These are phyloP conservation scores for Exophiala viscosa DNA, from an alignment of 2,329 filamentous ascomycete species.

Conservation along the genomic window DNA sequence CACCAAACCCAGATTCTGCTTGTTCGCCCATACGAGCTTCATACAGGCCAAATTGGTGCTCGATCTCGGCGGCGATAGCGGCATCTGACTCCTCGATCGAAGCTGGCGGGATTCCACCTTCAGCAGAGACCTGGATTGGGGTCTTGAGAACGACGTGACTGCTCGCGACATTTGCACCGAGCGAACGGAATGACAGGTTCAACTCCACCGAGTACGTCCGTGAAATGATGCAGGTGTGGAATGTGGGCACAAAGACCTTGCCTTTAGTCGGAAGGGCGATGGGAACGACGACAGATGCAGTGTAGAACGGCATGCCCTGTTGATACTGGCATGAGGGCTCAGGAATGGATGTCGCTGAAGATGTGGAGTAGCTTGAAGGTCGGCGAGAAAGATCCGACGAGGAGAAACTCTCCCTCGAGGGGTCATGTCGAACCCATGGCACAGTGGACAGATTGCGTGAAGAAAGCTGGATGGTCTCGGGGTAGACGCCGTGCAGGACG, in stretches of 20 bases:
- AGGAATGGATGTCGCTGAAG: constrained; percentile 25
- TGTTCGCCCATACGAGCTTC: constrained; percentile 13
- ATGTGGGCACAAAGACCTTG: constrained; percentile 60
- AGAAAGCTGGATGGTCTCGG: constrained; percentile 52
- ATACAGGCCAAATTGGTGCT: constrained; percentile 24
- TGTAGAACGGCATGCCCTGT: constrained; percentile 53
- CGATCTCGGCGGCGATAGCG: constrained; percentile 23
- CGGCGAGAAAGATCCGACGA: constrained; percentile 35
- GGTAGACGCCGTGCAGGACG: constrained; percentile 51
- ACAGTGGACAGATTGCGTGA: constrained; percentile 56
- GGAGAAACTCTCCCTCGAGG: constrained; percentile 39
- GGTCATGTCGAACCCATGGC: constrained; percentile 52
- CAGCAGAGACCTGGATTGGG: constrained; percentile 41
- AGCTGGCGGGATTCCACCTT: constrained; percentile 18
- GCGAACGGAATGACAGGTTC: constrained; percentile 51
- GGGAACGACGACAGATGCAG: constrained; percentile 60
- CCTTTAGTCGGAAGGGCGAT: constrained; percentile 52
- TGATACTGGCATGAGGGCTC: constrained; percentile 34
- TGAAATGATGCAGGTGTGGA: constrained; percentile 66
- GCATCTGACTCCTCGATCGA: constrained; percentile 13
- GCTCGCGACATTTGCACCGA: constrained; percentile 41
- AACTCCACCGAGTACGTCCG: constrained; percentile 61
- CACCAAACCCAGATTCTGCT: constrained; percentile 7
- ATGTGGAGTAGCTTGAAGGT: constrained; percentile 26
- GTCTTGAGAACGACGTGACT: constrained; percentile 40